phyloP scores from a whole-genome alignment of 345 rosid species.

The Salix dunnii region DNA sequence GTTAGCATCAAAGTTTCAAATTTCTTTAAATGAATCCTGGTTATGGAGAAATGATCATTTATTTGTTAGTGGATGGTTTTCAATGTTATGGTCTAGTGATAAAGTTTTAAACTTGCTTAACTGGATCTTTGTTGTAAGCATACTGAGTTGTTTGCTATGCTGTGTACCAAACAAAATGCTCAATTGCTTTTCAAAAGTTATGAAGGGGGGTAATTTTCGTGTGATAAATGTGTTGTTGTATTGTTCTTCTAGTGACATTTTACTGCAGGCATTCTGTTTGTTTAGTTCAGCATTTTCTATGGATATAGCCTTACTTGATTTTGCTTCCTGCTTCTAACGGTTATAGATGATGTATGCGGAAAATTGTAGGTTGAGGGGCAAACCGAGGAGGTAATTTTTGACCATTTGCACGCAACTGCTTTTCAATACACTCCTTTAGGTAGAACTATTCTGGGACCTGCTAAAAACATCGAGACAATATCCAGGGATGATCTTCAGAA shows the following conservation, averaged over 20 bases:
- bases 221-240: not conserved
- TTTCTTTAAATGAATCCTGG: not conserved
- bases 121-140: not conserved
- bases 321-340: not conserved
- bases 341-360: conserved; percentile 1
- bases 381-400: conserved; percentile 92
- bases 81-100: not conserved
- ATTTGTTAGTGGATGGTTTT: not conserved
- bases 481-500: conserved; percentile 69
- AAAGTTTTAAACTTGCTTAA: not conserved
- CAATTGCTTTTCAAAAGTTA: not conserved
- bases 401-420: conserved; percentile 96
- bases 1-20: not conserved
- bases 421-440: conserved; percentile 91
- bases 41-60: not conserved
- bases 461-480: conserved; percentile 73
- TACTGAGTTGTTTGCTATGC: not conserved
- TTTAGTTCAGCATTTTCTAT: not conserved
- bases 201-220: not conserved
- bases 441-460: conserved; percentile 91
- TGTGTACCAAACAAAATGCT: not conserved
- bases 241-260: not conserved
- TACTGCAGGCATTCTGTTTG: not conserved
- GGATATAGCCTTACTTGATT: no score
- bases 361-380: conserved; percentile 74